Percentiles rank a stretch among this genome's conserved stretches.
Evolutionary conservation across 768 basidiomycete genomes (phyloP).

Genomic region (Lentinula raphanica): DNA sequence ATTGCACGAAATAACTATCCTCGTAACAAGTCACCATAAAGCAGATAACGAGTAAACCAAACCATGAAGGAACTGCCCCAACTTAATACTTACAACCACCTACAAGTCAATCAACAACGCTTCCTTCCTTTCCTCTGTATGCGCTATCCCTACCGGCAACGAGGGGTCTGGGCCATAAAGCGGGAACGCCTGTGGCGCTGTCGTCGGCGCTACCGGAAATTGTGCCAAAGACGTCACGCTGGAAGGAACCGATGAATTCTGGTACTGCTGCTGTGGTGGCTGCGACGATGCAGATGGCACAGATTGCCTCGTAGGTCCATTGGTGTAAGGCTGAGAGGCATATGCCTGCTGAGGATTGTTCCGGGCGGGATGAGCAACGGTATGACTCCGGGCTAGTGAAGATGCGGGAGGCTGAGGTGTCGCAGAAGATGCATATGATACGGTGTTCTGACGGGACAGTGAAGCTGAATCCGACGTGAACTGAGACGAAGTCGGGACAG

Average conservation of each 20-base stretch:
- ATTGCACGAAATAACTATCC: too few relatives aligned
- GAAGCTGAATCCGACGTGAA: constrained; percentile 12
- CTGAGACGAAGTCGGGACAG: constrained; percentile 18
- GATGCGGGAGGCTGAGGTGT: constrained; percentile 14
- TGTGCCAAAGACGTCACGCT: constrained; percentile 38
- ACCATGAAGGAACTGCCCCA: background rate
- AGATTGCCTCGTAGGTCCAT: constrained; percentile 16
- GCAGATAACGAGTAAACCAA: background rate
- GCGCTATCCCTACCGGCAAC: constrained; percentile 40
- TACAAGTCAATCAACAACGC: constrained; percentile 40
- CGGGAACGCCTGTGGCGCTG: constrained; percentile 47
- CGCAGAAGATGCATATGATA: constrained; percentile 26
- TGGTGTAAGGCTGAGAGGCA: constrained; percentile 11
- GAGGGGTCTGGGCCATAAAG: constrained; percentile 41
- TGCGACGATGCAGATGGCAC: constrained; percentile 24
- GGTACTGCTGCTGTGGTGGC: constrained; percentile 21
- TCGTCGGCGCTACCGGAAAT: constrained; percentile 64
- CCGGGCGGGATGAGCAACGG: constrained; percentile 5
- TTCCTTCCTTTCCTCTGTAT: constrained; percentile 60
- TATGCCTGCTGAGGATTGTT: constrained; percentile 14
- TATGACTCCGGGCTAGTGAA: constrained; percentile 26
- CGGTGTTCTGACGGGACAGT: constrained; percentile 29
- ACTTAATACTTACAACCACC: background rate
- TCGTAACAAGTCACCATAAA: background rate
- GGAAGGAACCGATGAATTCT: constrained; percentile 24